Percentiles rank a stretch among this genome's conserved stretches.
Conservation (phyloP, 441 rosid genomes). For the Populus hybrid region DNA sequence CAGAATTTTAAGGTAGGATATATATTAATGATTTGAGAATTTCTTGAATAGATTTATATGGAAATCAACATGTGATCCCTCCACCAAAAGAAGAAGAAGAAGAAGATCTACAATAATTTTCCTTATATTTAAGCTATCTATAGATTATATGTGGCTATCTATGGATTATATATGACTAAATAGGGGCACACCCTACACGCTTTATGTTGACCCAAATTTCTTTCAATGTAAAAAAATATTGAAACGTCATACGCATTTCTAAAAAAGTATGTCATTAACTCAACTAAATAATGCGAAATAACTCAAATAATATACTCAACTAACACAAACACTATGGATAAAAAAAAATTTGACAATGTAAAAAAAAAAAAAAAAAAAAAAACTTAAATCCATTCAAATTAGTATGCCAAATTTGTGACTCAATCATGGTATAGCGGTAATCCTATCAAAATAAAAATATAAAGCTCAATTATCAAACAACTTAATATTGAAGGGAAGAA, state of each 20-base stretch:
- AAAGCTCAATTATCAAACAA: too few relatives aligned
- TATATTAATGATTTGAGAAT: not conserved
- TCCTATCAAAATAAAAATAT: too few relatives aligned
- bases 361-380: too few relatives aligned
- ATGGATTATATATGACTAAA: too few relatives aligned
- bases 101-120: too few relatives aligned
- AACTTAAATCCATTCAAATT: fast-evolving
- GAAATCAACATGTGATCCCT: not conserved
- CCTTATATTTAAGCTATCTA: not conserved
- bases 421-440: not conserved
- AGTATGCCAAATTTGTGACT: too few relatives aligned
- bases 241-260: not conserved
- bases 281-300: not conserved
- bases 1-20: not conserved
- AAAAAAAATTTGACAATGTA: not conserved
- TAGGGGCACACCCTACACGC: too few relatives aligned
- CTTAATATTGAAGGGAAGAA: too few relatives aligned
- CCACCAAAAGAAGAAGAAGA: too few relatives aligned
- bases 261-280: not conserved
- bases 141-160: not conserved
- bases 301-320: not conserved
- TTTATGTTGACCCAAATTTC: too few relatives aligned
- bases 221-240: too few relatives aligned
- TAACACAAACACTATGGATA: not conserved
- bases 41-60: not conserved